Percentiles rank a stretch among this genome's conserved stretches.
Evolutionary conservation across 1,139 yeast genomes (phyloP).

Genomic region (Debaryomyces coudertii): DNA sequence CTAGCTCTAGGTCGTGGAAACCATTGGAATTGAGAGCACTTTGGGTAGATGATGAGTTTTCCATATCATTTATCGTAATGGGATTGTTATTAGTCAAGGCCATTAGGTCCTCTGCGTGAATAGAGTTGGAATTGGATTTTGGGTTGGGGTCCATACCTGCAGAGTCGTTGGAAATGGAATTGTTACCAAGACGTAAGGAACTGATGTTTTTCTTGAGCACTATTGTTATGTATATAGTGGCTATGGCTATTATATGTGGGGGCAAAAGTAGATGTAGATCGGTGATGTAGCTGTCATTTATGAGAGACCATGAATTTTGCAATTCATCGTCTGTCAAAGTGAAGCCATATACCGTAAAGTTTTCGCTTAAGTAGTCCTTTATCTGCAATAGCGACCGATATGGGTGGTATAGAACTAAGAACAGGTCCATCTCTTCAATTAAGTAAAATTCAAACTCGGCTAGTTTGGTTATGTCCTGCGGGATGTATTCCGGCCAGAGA

Average conservation of each 20-base stretch:
- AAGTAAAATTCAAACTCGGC: constrained; percentile 96
- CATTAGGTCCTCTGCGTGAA: constrained; percentile 48
- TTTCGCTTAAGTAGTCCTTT: constrained; percentile 43
- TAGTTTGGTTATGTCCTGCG: constrained; percentile 88
- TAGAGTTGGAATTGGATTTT: constrained; percentile 12
- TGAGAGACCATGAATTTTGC: constrained; percentile 85
- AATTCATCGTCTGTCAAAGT: constrained; percentile 66
- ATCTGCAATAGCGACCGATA: constrained; percentile 74
- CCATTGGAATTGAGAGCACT: constrained; percentile 21
- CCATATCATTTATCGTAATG: constrained; percentile 1
- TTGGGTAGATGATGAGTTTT: constrained; percentile 9
- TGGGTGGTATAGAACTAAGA: constrained; percentile 84
- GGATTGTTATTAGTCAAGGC: constrained; percentile 22
- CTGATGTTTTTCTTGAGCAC: constrained; percentile 53
- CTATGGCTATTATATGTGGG: constrained; percentile 87
- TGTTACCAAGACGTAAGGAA: constrained; percentile 22
- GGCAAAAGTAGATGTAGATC: constrained; percentile 82
- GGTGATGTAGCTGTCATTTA: constrained; percentile 88
- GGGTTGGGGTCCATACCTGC: constrained; percentile 8
- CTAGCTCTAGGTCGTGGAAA: constrained; percentile 34
- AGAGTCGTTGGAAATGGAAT: constrained; percentile 6
- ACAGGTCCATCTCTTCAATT: constrained; percentile 85
- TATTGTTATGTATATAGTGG: constrained; percentile 75
- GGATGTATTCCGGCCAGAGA: constrained; percentile 93
- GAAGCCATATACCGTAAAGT: constrained; percentile 33